Evolutionary conservation across 148 eudicot genomes (phyloP).

Genomic region (Dysphania ambrosioides): DNA sequence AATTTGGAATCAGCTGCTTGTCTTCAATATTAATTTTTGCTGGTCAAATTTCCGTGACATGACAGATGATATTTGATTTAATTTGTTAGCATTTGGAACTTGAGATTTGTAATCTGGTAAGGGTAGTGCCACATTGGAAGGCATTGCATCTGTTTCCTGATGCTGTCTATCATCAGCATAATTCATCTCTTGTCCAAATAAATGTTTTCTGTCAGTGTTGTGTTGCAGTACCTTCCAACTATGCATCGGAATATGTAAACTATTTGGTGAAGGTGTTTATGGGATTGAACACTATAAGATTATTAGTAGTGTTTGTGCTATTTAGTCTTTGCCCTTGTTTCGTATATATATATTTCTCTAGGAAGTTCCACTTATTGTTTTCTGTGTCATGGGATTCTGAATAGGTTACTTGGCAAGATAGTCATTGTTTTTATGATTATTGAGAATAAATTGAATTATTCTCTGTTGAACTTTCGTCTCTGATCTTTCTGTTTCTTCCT

Average conservation of each 20-base stretch:
- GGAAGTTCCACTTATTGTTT: not conserved
- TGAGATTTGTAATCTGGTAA: not conserved
- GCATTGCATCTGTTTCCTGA: slow-evolving; percentile 3
- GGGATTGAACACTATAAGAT: not conserved
- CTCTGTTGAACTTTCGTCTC: not conserved
- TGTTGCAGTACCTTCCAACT: not conserved
- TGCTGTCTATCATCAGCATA: not conserved
- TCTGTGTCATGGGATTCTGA: not conserved
- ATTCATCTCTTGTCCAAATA: not conserved
- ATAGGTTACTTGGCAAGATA: not conserved
- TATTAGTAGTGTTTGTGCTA: not conserved
- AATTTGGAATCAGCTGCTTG: not conserved
- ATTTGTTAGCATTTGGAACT: not conserved
- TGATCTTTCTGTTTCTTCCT: not conserved
- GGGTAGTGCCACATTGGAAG: not conserved
- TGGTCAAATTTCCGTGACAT: not conserved
- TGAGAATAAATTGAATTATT: not conserved
- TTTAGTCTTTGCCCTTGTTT: not conserved
- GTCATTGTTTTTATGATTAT: not conserved
- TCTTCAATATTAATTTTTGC: not conserved
- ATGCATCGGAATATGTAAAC: not conserved
- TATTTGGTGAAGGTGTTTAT: not conserved
- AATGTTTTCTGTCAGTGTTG: not conserved
- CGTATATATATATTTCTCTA: not conserved
- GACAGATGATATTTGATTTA: not conserved